These are phyloP conservation scores for Tolypocladium tundrense DNA, from an alignment of 2,329 filamentous ascomycete species.

Conservation along the genomic window DNA sequence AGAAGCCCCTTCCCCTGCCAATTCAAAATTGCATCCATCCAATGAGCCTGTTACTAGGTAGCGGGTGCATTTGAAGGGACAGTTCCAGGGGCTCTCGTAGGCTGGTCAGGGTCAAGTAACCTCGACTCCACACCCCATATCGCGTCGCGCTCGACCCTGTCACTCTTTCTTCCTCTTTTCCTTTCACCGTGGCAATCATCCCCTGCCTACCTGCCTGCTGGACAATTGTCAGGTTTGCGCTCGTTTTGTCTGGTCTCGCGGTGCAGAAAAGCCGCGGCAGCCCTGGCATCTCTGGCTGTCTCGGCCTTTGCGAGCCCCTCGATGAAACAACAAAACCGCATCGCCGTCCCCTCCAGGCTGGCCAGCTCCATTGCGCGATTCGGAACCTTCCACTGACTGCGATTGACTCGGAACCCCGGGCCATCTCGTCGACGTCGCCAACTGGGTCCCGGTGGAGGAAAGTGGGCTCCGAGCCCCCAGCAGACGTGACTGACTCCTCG, in stretches of 20 bases:
- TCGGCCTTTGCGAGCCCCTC: conserved; percentile 9
- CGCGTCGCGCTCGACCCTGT: background rate
- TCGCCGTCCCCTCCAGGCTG: conserved; percentile 8
- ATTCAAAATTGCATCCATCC: background rate
- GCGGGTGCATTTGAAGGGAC: background rate
- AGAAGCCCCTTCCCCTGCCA: background rate
- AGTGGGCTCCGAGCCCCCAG: conserved; percentile 2
- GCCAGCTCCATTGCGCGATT: conserved; percentile 4
- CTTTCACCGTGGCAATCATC: background rate
- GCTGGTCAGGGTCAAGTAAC: background rate
- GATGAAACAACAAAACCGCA: conserved; percentile 13
- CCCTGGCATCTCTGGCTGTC: conserved; percentile 6
- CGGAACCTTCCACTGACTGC: background rate
- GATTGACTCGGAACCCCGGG: background rate
- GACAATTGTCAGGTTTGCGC: background rate
- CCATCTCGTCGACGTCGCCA: conserved; percentile 1
- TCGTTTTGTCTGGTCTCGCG: background rate
- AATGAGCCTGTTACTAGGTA: background rate
- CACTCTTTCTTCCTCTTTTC: background rate
- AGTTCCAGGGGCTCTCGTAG: background rate
- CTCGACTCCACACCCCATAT: background rate
- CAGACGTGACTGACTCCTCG: conserved; percentile 1
- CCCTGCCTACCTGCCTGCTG: background rate
- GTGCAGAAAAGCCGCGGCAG: background rate
- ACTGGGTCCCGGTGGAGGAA: conserved; percentile 3